These are phyloP conservation scores for Salvia sclarea DNA, from an alignment of 305 asterid genomes.

Conservation along the genomic window DNA sequence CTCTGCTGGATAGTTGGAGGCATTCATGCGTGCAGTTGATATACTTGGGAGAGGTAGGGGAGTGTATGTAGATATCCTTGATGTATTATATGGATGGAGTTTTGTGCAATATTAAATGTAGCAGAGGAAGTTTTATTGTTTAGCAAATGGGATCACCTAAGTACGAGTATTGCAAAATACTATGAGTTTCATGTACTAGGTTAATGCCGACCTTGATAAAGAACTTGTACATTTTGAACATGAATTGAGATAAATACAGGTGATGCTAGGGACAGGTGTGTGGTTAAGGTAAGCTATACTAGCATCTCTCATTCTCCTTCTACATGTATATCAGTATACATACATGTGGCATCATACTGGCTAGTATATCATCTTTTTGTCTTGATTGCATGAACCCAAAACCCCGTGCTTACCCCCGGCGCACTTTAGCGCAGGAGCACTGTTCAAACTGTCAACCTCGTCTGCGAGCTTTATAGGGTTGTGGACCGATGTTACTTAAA, in stretches of 20 bases:
- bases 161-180: neutral
- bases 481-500: constrained; percentile 57
- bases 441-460: constrained; percentile 55
- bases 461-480: constrained; percentile 39
- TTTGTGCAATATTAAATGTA: neutral
- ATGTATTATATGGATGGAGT: neutral
- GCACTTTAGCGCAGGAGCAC: constrained; percentile 36
- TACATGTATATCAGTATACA: neutral
- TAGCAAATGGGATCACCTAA: constrained; percentile 27
- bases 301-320: neutral
- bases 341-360: neutral
- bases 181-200: neutral
- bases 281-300: neutral
- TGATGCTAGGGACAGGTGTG: constrained; percentile 9
- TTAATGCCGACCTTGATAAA: neutral
- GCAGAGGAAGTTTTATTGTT: constrained; percentile 4
- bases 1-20: constrained; percentile 14
- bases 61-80: neutral
- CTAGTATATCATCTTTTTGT: neutral
- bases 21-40: constrained; percentile 19
- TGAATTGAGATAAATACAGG: neutral
- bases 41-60: neutral
- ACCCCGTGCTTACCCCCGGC: constrained; percentile 4
- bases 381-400: constrained; percentile 20
- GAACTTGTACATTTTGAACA: neutral